Conservation (phyloP, 768 basidiomycete genomes). For the Xerocomus spinulosus region DNA sequence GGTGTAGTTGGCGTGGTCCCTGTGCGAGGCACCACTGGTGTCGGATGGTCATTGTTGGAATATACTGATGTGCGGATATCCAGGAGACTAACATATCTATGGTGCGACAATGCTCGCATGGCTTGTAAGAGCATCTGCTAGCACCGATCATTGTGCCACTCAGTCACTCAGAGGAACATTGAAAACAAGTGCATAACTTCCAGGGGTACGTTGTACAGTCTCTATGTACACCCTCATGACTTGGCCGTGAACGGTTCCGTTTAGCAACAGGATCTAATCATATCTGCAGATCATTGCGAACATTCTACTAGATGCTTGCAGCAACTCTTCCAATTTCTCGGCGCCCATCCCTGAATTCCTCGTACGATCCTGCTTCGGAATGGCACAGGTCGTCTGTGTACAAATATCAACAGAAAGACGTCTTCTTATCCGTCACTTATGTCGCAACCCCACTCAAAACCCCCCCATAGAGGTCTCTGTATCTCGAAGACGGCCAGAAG, state of each 20-base stretch:
- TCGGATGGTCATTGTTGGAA: background rate
- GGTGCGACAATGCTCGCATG: background rate
- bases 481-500: slow-evolving; percentile 6
- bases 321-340: background rate
- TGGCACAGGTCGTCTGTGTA: slow-evolving; percentile 2
- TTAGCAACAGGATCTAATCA: too few species aligned
- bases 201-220: background rate
- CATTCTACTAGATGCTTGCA: background rate
- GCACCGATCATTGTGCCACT: too few species aligned
- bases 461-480: slow-evolving; percentile 3
- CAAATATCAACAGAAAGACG: background rate
- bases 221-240: background rate
- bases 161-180: too few species aligned
- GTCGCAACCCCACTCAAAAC: slow-evolving; percentile 1
- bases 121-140: background rate
- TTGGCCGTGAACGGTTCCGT: too few species aligned
- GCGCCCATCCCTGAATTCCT: background rate
- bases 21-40: background rate
- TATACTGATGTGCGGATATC: background rate
- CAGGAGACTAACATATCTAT: background rate
- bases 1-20: background rate
- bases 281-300: too few species aligned
- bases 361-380: slow-evolving; percentile 2
- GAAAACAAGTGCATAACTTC: too few species aligned
- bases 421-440: background rate